A percentile compares a stretch with the other conserved stretches of the same genome.
Conservation (phyloP, 345 rosid genomes). For the Arabis alpina region DNA sequence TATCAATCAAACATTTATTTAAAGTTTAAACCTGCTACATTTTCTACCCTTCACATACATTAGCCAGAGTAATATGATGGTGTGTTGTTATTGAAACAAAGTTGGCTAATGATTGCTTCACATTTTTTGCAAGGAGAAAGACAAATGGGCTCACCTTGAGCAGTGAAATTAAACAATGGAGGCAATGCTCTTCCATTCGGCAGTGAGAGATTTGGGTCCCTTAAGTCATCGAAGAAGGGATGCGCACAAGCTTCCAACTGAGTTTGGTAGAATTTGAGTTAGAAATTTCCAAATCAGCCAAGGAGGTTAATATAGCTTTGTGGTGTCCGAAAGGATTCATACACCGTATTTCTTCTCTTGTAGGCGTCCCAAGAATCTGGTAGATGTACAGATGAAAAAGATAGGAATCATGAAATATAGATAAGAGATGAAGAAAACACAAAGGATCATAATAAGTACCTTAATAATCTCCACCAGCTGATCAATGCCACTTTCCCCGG, state of each 20-base stretch:
- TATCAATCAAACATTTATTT: not conserved
- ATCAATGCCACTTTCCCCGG: constrained; percentile 97
- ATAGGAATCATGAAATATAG: not conserved
- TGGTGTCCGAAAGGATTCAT: constrained; percentile 56
- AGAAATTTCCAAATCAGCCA: constrained; percentile 2
- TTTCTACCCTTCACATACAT: too few species aligned
- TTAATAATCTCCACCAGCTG: constrained; percentile 98
- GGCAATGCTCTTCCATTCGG: constrained; percentile 93
- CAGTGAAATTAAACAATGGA: constrained; percentile 83
- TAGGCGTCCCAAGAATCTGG: constrained; percentile 95
- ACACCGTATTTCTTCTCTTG: constrained; percentile 96
- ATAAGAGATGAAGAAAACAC: not conserved
- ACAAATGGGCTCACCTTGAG: constrained; percentile 65
- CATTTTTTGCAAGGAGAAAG: not conserved
- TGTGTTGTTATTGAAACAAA: too few species aligned
- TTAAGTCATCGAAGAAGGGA: constrained; percentile 86
- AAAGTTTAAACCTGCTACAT: not conserved
- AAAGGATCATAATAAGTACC: constrained; percentile 46
- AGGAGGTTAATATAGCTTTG: not conserved
- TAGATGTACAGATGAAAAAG: constrained; percentile 17
- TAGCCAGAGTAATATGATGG: too few species aligned
- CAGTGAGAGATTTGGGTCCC: constrained; percentile 76
- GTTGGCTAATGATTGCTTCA: too few species aligned
- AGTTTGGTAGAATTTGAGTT: constrained; percentile 1
- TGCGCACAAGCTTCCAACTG: constrained; percentile 99